phyloP scores from a whole-genome alignment of 1,139 yeast species.

The Geotrichum carabidarum region DNA sequence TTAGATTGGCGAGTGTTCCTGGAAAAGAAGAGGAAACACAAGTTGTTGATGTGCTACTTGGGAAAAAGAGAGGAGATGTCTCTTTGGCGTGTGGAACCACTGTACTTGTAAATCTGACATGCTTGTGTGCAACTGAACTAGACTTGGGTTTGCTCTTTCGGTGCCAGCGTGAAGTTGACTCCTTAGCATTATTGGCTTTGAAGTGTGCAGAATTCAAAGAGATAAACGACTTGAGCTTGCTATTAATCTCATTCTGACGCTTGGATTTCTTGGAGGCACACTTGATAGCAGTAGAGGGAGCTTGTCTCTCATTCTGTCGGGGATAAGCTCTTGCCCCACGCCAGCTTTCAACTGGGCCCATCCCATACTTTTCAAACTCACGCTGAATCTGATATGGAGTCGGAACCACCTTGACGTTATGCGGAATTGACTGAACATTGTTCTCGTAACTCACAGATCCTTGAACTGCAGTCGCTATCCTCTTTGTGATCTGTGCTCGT shows the following conservation, averaged over 20 bases:
- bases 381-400: conserved; percentile 6
- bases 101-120: background rate
- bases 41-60: too few species aligned
- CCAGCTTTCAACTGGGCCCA: background rate
- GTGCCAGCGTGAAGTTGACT: background rate
- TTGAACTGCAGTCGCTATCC: too few species aligned
- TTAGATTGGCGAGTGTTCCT: too few species aligned
- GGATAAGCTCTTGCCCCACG: too few species aligned
- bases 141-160: background rate
- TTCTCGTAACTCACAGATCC: too few species aligned
- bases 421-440: too few species aligned
- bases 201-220: background rate
- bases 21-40: too few species aligned
- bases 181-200: background rate
- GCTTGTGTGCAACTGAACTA: background rate
- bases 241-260: background rate
- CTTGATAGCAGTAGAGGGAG: background rate
- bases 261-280: background rate
- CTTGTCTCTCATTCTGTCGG: background rate
- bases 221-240: background rate
- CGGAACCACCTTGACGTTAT: background rate
- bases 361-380: conserved; percentile 8
- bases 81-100: too few species aligned
- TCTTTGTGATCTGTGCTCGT: too few species aligned
- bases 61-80: too few species aligned